These are phyloP conservation scores for Davidsoniella australis DNA, from an alignment of 2,329 filamentous ascomycete genomes.

Conservation along the genomic window DNA sequence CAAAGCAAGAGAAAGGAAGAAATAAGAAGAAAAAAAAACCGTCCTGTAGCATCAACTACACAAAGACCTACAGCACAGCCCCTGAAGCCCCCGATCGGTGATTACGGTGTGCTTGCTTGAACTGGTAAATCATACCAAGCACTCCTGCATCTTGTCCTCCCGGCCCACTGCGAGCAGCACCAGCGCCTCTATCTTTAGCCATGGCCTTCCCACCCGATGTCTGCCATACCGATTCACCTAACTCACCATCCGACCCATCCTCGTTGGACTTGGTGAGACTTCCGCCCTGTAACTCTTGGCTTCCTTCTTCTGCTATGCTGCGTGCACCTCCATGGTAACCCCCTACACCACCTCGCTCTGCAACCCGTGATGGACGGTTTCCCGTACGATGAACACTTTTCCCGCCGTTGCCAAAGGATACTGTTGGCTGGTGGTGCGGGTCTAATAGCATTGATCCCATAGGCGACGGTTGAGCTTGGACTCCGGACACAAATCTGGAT, in stretches of 20 bases:
- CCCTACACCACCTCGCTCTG: not conserved
- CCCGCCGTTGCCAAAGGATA: conserved; percentile 26
- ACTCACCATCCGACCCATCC: conserved; percentile 33
- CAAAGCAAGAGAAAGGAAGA: not conserved
- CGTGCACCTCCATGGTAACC: not conserved
- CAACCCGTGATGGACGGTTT: conserved; percentile 16
- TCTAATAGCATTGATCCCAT: conserved; percentile 60
- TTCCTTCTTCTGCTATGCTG: conserved; percentile 3
- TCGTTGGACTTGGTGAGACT: conserved; percentile 20
- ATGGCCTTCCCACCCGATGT: conserved; percentile 34
- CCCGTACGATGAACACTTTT: conserved; percentile 32
- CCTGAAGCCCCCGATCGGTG: conserved; percentile 26
- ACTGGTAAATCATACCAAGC: conserved; percentile 39
- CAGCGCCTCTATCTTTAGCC: not conserved
- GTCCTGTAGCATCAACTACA: not conserved
- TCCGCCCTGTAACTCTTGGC: not conserved
- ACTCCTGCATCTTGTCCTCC: conserved; percentile 35
- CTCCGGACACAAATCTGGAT: conserved; percentile 25
- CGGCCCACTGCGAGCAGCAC: not conserved
- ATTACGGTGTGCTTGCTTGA: conserved; percentile 38
- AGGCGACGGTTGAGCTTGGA: conserved; percentile 46
- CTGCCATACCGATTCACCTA: conserved; percentile 44
- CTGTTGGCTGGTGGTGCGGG: conserved; percentile 52
- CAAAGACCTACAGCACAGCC: conserved; percentile 15
- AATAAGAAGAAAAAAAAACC: not conserved